Base-by-base conservation (phyloP, 257 asterid genomes). In the Nyctanthes arbortristis region DNA sequence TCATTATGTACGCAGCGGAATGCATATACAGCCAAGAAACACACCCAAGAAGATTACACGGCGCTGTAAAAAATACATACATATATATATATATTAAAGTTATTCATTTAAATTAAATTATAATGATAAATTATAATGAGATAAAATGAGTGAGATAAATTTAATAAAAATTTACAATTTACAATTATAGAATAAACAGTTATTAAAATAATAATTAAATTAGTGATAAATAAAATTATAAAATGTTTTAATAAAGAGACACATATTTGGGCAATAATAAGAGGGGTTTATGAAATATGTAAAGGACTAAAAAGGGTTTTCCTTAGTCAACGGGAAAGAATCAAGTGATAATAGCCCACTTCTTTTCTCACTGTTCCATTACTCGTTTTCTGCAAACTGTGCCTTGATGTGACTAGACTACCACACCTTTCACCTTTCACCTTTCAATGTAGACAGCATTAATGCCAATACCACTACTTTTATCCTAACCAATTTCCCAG, bases 361-460 rank as follows among this genome's bases (percentile, higher is more conserved):
- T 47, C 63, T 66, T 62, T 63, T 63, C 13, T 4, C 73, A 55
- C 75, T 70, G 73, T 74, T 22, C 60, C 72, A 59, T 75, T 78
- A 7, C 68, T 79, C 82, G 73, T 79, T 81, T 82, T 84, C 82
- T 81, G 88, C 86, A 76, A 78, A 18, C 28, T 43, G 55, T 20
- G 7, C 57, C 68, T 61, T 28, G 88, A 84, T 61, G 85, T 86
- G 93, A 86, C 91, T 82, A 81, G 67, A 79, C 89, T 78, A 55
- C 68, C 73, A 76, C 67, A 65, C 72, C 76, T 70, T 71, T 73
- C 68, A n/a, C n/a, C n/a, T n/a, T n/a, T n/a, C n/a, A 68, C 58
- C 14, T 33, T 49, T 49, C 29, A 22, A 9, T 55, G 33, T 52
- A 66, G 65, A 77, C 85, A 39, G 63, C 63, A 66, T 69, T 68